phyloP scores from a whole-genome alignment of 129 eudicot genomes.

The Rutidosis leptorrhynchoides region DNA sequence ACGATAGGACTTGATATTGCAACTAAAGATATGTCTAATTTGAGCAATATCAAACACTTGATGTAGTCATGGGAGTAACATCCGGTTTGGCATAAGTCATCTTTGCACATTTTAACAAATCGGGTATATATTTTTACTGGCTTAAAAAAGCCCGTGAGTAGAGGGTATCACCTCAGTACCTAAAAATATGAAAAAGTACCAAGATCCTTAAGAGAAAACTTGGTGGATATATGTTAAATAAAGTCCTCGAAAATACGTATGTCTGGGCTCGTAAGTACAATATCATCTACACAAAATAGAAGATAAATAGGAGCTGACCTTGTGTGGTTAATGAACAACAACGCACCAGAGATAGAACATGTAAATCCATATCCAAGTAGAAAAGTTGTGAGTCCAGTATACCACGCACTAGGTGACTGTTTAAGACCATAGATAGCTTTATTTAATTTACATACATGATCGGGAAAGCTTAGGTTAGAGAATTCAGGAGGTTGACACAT shows the following conservation, averaged over 20 bases:
- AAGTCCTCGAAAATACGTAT: too few relatives aligned
- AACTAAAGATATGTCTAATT: too few relatives aligned
- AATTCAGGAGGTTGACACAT: not conserved
- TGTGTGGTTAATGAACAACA: not conserved
- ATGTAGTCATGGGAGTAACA: not conserved
- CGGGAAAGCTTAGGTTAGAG: not conserved
- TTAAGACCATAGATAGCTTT: not conserved
- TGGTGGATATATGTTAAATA: too few relatives aligned
- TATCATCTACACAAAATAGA: not conserved
- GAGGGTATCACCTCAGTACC: not conserved
- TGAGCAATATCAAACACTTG: too few relatives aligned
- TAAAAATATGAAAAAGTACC: not conserved
- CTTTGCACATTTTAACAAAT: not conserved
- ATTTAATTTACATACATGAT: not conserved
- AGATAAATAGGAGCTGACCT: not conserved
- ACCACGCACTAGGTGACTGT: not conserved
- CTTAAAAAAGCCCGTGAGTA: not conserved
- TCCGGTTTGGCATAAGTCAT: not conserved
- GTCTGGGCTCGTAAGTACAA: not conserved
- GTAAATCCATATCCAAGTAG: not conserved
- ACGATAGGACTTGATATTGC: too few relatives aligned
- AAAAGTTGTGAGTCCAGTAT: not conserved
- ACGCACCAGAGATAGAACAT: not conserved
- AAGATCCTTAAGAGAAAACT: not conserved
- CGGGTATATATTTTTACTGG: not conserved